Conservation (phyloP, 371 early-diverging fungal species). For the Syncephalastrum monosporum region DNA sequence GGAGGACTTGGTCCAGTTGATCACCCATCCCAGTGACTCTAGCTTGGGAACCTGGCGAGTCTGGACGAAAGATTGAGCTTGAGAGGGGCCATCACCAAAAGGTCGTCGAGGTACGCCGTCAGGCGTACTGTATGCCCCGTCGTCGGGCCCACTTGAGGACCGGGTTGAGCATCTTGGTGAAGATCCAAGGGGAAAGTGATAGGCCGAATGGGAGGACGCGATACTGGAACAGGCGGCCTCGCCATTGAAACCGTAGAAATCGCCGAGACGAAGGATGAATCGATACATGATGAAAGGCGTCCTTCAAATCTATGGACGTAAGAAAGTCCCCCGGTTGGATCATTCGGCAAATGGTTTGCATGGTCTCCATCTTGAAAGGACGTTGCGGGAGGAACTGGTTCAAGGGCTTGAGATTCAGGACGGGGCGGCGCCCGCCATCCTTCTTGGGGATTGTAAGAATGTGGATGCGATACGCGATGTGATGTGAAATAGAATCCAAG, state of each 20-base stretch:
- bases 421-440: conserved; percentile 17
- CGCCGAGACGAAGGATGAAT: conserved; percentile 12
- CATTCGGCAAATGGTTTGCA: conserved; percentile 16
- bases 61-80: not conserved
- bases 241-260: conserved; percentile 25
- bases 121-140: conserved; percentile 13
- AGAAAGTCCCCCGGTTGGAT: conserved; percentile 19
- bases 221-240: conserved; percentile 21
- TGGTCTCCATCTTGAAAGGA: conserved; percentile 28
- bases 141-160: conserved; percentile 27
- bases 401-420: conserved; percentile 23
- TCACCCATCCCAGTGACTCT: conserved; percentile 16
- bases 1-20: conserved; percentile 22
- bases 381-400: conserved; percentile 13
- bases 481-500: too few relatives aligned
- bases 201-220: conserved; percentile 31
- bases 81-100: conserved; percentile 14
- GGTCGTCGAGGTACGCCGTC: conserved; percentile 30
- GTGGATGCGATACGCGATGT: too few relatives aligned
- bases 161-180: conserved; percentile 30
- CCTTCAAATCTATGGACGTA: conserved; percentile 15
- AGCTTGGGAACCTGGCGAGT: conserved; percentile 17
- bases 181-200: conserved; percentile 26
- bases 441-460: conserved; percentile 25
- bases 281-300: conserved; percentile 17